Base-by-base conservation (phyloP, 805 yeast genomes). In the Diddensiella transvaalensis region DNA sequence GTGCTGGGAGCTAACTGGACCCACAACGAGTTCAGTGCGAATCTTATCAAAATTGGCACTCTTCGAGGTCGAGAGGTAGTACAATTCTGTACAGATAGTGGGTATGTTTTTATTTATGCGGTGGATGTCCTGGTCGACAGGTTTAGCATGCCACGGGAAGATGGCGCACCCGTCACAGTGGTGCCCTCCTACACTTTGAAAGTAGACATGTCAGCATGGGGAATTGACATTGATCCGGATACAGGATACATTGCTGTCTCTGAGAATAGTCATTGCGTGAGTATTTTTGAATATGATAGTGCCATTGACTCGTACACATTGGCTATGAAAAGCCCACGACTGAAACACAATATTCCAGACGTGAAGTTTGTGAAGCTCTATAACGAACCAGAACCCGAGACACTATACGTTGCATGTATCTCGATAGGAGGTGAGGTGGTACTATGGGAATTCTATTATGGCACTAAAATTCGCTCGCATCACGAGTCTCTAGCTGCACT, bases 341-440 rank as follows among this genome's bases (percentile, higher is more conserved):
- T 83, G 15, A 57, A 70, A 4, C 82, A 79, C 55, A 83, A 83
- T 56, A 71, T 83, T 8, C 79, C 88, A 0, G 78, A 72, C 47
- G 75, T 79, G 1, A 60, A 73, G 21, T 69, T 80, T 42, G 52
- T 73, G 15, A 52, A 50, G 35, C 56, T 54, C 35, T 46, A 51
- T 17, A 19, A 39, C 3, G 19, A 21, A 5, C 42, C 44, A 3
- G 59, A 62, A 11, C 49, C 50, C 0, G 60, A 57, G 10, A 51
- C 48, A 0, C 53, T 68, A 6, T 68, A 68, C 41, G 65, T 65
- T 2, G 57, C 75, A 40, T 70, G 71, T 43, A 71, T 70, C 0
- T 73, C 79, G 0, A 78, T 81, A 3, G 67, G 73, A 1, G 77
- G 77, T 1, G 64, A 66, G 32, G 51, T 62, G 11, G 55, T 56